These are phyloP conservation scores for Primulina tabacum DNA, from an alignment of 257 asterid genomes.

Conservation along the genomic window DNA sequence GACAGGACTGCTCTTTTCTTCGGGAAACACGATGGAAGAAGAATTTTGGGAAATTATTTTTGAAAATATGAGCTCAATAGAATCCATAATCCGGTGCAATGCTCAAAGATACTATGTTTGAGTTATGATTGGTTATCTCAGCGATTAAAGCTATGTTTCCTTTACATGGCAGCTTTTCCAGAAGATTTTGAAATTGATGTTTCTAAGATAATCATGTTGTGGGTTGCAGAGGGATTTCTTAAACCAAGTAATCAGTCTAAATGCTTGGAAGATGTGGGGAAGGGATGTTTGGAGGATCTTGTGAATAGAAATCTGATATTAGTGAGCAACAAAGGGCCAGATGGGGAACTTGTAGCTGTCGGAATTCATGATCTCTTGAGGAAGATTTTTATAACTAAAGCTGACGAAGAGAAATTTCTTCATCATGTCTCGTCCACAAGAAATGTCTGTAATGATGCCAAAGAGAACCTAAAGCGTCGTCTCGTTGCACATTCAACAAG, in stretches of 20 bases:
- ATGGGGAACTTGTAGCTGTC: not conserved
- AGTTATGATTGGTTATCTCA: not conserved
- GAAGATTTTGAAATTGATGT: not conserved
- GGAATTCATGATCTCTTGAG: slow-evolving; percentile 11
- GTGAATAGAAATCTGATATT: not conserved
- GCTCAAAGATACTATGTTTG: not conserved
- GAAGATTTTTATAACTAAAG: not conserved
- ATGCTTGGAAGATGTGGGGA: slow-evolving; percentile 8
- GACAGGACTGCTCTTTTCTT: not conserved
- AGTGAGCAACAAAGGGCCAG: not conserved
- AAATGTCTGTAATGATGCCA: too few species aligned
- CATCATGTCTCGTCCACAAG: not conserved
- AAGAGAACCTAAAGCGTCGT: too few species aligned
- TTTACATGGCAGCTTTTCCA: slow-evolving; percentile 13
- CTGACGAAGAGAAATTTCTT: not conserved
- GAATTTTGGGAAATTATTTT: slow-evolving; percentile 4
- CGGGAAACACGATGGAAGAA: not conserved
- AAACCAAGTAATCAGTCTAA: not conserved
- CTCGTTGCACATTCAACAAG: too few species aligned
- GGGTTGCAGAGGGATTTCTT: slow-evolving; percentile 17
- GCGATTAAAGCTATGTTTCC: slow-evolving; percentile 10
- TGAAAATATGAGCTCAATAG: not conserved
- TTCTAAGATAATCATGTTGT: not conserved
- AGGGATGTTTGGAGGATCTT: not conserved
- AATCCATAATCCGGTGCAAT: not conserved